phyloP scores from a whole-genome alignment of 2,329 filamentous ascomycete species.

The Dryadomyces quercivorus region DNA sequence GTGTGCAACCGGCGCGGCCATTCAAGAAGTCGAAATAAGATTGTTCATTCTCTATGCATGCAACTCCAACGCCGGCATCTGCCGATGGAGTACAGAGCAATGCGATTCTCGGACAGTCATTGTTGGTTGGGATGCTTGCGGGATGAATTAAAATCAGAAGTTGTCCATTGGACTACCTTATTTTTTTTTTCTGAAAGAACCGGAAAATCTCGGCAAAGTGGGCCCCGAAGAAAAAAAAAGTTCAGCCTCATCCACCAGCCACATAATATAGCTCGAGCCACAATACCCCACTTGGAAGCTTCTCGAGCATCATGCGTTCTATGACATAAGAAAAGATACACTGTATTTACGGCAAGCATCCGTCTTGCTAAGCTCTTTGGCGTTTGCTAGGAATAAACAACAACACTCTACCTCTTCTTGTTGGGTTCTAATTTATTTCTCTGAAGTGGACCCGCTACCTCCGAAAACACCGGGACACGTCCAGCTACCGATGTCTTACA shows the following conservation, averaged over 20 bases:
- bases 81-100: neutral
- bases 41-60: neutral
- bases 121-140: neutral
- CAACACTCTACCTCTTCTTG: too few species aligned
- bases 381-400: neutral
- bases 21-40: slow-evolving; percentile 1
- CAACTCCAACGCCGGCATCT: neutral
- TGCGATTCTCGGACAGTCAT: neutral
- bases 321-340: too few species aligned
- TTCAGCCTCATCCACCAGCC: neutral
- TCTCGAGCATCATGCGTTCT: neutral
- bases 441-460: too few species aligned
- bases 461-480: neutral
- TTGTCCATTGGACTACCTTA: neutral
- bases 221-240: neutral
- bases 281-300: neutral
- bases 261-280: neutral
- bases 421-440: too few species aligned
- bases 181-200: slow-evolving; percentile 1
- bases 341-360: neutral
- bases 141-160: neutral
- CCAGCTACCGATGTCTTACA: slow-evolving; percentile 32
- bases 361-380: neutral
- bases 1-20: slow-evolving; percentile 6
- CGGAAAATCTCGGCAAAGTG: slow-evolving; percentile 5